These are phyloP conservation scores for Hemisphaericaspora xylofermentans DNA, from an alignment of 1,139 yeast genomes.

Conservation along the genomic window DNA sequence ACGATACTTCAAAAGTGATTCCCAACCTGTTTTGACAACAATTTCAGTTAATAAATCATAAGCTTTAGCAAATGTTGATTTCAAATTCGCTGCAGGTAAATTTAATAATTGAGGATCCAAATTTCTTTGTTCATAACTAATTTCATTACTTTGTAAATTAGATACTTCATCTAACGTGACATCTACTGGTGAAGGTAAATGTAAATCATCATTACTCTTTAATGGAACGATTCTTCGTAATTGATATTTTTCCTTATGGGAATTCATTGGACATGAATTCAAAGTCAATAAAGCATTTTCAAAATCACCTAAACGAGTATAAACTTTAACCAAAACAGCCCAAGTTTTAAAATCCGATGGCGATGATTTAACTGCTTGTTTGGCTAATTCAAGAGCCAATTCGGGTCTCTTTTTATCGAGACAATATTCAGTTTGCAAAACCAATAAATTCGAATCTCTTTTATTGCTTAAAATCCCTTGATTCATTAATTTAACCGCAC, in stretches of 20 bases:
- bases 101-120: conserved; percentile 69
- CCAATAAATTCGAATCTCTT: conserved; percentile 59
- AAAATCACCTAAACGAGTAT: conserved; percentile 68
- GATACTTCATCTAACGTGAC: conserved; percentile 67
- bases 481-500: conserved; percentile 68
- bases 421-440: conserved; percentile 73
- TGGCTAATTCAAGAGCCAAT: conserved; percentile 72
- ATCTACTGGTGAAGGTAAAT: conserved; percentile 77
- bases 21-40: conserved; percentile 82
- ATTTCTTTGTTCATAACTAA: conserved; percentile 49
- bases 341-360: conserved; percentile 87
- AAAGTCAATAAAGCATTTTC: conserved; percentile 77
- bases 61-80: conserved; percentile 77
- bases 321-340: conserved; percentile 71
- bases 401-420: conserved; percentile 63
- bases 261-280: conserved; percentile 91
- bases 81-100: conserved; percentile 74
- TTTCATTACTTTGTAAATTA: conserved; percentile 52
- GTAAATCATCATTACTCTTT: conserved; percentile 54
- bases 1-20: conserved; percentile 71
- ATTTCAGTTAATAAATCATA: conserved; percentile 78
- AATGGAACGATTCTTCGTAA: conserved; percentile 62
- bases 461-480: conserved; percentile 57
- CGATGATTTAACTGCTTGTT: conserved; percentile 71
- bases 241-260: conserved; percentile 59